A percentile compares a stretch with the other conserved stretches of the same genome.
phyloP scores from a whole-genome alignment of 2,329 filamentous ascomycete species.

The Penicillium capsulatum region DNA sequence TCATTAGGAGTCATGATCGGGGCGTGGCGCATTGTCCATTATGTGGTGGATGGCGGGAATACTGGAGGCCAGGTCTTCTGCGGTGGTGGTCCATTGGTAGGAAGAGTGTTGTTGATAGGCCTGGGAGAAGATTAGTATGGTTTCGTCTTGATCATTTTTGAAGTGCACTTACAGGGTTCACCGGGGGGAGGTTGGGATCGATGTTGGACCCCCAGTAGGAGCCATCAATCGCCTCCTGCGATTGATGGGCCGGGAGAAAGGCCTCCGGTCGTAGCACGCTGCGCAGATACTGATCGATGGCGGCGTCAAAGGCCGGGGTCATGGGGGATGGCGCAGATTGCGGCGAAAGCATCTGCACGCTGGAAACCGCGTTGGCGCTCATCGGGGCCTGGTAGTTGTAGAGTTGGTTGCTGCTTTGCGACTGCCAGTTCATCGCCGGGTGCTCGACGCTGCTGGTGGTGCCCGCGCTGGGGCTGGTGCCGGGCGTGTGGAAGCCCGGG shows the following conservation, averaged over 20 bases:
- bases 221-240: not conserved
- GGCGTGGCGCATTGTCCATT: too few species aligned
- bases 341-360: not conserved
- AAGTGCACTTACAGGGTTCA: slow-evolving; percentile 4
- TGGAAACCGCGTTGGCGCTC: not conserved
- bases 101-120: too few species aligned
- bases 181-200: slow-evolving; percentile 7
- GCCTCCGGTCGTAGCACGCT: slow-evolving; percentile 11
- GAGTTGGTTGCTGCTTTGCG: not conserved
- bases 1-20: too few species aligned
- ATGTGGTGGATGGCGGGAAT: too few species aligned
- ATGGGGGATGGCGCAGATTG: not conserved
- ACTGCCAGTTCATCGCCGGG: not conserved
- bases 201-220: slow-evolving; percentile 11
- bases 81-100: too few species aligned
- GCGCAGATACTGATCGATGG: slow-evolving; percentile 9
- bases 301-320: not conserved
- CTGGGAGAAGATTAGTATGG: too few species aligned
- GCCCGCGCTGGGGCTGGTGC: not conserved
- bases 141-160: too few species aligned
- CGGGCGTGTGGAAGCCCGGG: slow-evolving; percentile 2
- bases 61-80: too few species aligned
- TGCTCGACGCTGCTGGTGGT: not conserved
- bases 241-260: slow-evolving; percentile 4
- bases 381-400: slow-evolving; percentile 2